A percentile compares a stretch with the other conserved stretches of the same genome.
Evolutionary conservation across 148 eudicot genomes (phyloP).

Genomic region (Rhododendron vialii): DNA sequence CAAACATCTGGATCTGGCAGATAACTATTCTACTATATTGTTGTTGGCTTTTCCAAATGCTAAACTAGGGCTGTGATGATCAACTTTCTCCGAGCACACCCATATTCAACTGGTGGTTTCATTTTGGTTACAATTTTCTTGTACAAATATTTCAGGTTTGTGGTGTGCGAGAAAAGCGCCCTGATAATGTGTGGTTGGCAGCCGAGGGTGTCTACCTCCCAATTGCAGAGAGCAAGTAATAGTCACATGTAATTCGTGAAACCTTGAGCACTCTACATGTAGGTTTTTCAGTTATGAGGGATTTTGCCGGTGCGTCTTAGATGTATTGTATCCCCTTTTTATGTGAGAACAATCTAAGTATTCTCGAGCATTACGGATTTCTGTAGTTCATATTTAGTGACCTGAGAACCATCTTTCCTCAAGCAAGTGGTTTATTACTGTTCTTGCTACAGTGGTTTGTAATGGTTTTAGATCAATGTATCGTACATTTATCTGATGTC

Average conservation of each 20-base stretch:
- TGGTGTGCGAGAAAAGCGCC: conserved; percentile 53
- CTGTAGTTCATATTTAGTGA: background rate
- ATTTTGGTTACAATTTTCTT: background rate
- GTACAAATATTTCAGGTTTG: conserved; percentile 46
- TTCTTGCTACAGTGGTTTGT: background rate
- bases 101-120: background rate
- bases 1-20: background rate
- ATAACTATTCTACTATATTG: background rate
- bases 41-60: background rate
- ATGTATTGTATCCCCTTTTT: background rate
- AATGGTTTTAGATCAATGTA: background rate
- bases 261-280: background rate
- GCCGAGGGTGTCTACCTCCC: conserved; percentile 82
- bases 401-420: background rate
- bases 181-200: conserved; percentile 72
- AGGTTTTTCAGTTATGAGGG: background rate
- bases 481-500: background rate
- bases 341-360: background rate
- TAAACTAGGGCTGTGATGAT: background rate
- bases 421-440: background rate
- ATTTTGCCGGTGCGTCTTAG: background rate
- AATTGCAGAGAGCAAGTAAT: conserved; percentile 36
- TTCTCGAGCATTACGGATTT: background rate
- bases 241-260: conserved; percentile 11
- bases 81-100: background rate